These are phyloP conservation scores for Megacollybia platyphylla DNA, from an alignment of 1,284 basidiomycete genomes.

Conservation along the genomic window DNA sequence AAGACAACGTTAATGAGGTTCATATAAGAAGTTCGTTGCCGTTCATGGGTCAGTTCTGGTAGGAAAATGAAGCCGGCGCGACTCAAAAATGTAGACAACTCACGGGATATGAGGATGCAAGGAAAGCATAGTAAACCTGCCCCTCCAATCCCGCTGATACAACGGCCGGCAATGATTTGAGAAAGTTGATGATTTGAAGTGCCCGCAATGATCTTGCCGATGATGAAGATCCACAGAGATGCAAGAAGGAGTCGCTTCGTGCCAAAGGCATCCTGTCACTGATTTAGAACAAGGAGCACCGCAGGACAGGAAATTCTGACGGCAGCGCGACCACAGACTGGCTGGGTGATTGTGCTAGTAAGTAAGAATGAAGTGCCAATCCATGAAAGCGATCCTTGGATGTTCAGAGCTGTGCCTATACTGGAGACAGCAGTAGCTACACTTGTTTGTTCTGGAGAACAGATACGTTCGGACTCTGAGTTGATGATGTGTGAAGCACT, in stretches of 20 bases:
- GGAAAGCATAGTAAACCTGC: constrained; percentile 25
- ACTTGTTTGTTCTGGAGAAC: constrained; percentile 17
- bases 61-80: neutral
- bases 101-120: constrained; percentile 22
- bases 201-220: constrained; percentile 28
- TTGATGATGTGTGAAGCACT: neutral
- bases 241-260: constrained; percentile 15
- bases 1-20: constrained; percentile 20
- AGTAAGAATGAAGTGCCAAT: constrained; percentile 19
- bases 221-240: constrained; percentile 22
- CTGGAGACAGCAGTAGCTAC: constrained; percentile 18
- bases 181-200: constrained; percentile 19
- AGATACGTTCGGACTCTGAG: neutral
- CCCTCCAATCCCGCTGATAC: constrained; percentile 26
- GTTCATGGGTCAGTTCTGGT: constrained; percentile 18
- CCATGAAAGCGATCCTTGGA: constrained; percentile 18
- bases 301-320: constrained; percentile 8
- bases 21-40: constrained; percentile 18
- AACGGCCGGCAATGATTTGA: constrained; percentile 23
- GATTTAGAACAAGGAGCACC: neutral
- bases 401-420: constrained; percentile 16
- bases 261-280: constrained; percentile 16
- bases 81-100: constrained; percentile 3
- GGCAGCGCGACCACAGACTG: constrained; percentile 17
- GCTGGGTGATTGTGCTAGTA: constrained; percentile 18